Base-by-base conservation (phyloP, 176 grass and related monocot genomes). In the Aegilops sharonensis region DNA sequence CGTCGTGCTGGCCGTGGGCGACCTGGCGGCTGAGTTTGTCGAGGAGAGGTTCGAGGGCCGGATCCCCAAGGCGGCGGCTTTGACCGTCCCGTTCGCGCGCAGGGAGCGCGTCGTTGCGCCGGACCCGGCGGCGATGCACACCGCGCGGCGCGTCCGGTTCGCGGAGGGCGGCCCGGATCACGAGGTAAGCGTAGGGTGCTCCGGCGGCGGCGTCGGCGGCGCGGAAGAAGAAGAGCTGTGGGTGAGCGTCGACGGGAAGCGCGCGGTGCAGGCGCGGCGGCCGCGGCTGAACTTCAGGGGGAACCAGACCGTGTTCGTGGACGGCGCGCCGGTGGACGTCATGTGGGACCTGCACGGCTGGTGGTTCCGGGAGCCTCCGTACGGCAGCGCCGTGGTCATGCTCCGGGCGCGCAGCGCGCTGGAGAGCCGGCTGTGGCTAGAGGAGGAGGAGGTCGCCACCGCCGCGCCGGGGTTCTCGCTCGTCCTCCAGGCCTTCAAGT, bases 241-340 rank as follows among this genome's bases (percentile, higher is more conserved):
- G 59, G 91, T 98, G n/a, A 56, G 73, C 79, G 79, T 98, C 15
- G 96, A 98, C 86, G 89, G 87, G 31, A 98, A 94, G 78, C 78
- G 90, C 21, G 93, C 91, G 3, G 91, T 98, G 70, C 87, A 91
- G 76, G 88, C 91, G 75, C 83, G 86, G 56, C 69, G 86, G 56
- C 89, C 94, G 37, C 85, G 78, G 27, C 89, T 92, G 81, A 98
- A 98, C 73, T 98, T 98, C 61, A 36, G 93, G 15, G 96, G 93
- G 6, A 98, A 95, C 87, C 93, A 98, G 91, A 98, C 93, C 7
- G 89, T 98, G 47, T 98, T 98, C 87, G 86, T 98, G 59, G 96
- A 98, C 30, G 93, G 96, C 37, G 84, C 84, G 7, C 96, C 96
- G 29, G 88, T 98, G 4, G 93, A 98, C 87, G 85, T 98, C n/a